phyloP scores from a whole-genome alignment of 2,329 filamentous ascomycete genomes.

The Incumbomyces delicatus region DNA sequence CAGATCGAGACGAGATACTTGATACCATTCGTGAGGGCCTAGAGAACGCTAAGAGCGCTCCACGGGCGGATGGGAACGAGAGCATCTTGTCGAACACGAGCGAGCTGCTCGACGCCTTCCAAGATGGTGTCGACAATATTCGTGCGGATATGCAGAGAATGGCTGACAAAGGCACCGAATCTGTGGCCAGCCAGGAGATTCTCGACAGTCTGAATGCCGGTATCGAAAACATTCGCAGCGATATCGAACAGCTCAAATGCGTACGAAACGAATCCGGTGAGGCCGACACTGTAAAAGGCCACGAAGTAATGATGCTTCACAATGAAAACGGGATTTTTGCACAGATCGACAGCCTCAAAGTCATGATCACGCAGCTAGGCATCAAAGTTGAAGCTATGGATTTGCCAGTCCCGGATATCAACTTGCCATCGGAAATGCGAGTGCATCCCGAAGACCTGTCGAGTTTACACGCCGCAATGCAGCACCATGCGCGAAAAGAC shows the following conservation, averaged over 20 bases:
- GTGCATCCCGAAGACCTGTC: slow-evolving; percentile 40
- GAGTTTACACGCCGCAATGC: slow-evolving; percentile 33
- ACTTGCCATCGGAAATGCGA: slow-evolving; percentile 30
- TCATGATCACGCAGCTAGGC: slow-evolving; percentile 69
- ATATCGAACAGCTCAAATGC: slow-evolving; percentile 70
- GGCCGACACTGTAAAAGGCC: slow-evolving; percentile 40
- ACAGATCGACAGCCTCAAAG: slow-evolving; percentile 78
- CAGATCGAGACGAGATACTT: slow-evolving; percentile 58
- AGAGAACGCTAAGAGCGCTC: slow-evolving; percentile 41
- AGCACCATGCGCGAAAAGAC: slow-evolving; percentile 25
- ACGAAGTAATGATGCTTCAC: slow-evolving; percentile 49
- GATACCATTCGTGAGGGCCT: slow-evolving; percentile 41
- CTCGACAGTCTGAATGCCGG: slow-evolving; percentile 79
- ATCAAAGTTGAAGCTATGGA: slow-evolving; percentile 76
- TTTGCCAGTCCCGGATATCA: slow-evolving; percentile 35
- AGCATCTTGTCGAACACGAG: slow-evolving; percentile 44
- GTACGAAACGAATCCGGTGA: slow-evolving; percentile 40
- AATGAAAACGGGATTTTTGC: slow-evolving; percentile 47
- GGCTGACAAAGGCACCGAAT: slow-evolving; percentile 66
- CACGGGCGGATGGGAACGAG: slow-evolving; percentile 47
- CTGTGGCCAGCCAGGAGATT: slow-evolving; percentile 81
- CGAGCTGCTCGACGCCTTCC: slow-evolving; percentile 52
- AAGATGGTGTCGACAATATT: slow-evolving; percentile 64
- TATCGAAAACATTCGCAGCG: slow-evolving; percentile 61
- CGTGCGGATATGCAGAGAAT: slow-evolving; percentile 66